phyloP scores from a whole-genome alignment of 2,329 filamentous ascomycete species.

The Colletotrichum sojae region DNA sequence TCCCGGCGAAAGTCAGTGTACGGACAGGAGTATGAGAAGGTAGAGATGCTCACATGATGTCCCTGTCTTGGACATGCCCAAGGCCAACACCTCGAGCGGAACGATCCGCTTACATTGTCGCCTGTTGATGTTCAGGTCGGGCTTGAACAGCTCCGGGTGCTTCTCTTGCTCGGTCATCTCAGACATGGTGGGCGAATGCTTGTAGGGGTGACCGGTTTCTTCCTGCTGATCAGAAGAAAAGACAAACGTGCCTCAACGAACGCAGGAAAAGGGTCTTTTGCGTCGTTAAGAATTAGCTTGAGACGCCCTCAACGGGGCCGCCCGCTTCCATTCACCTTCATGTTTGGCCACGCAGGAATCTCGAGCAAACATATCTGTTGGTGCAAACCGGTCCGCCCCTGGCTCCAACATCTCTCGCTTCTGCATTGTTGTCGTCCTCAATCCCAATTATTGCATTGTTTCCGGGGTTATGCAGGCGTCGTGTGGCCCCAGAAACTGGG shows the following conservation, averaged over 20 bases:
- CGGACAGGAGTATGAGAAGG: conserved; percentile 44
- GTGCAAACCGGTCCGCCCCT: background rate
- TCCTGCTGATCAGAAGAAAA: no score
- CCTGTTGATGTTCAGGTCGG: conserved; percentile 39
- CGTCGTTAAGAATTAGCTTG: background rate
- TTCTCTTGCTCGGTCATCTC: conserved; percentile 42
- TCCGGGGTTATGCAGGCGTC: background rate
- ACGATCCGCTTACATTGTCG: conserved; percentile 38
- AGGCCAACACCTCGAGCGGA: conserved; percentile 39
- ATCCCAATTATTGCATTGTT: background rate
- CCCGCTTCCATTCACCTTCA: no score
- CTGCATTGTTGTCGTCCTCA: background rate
- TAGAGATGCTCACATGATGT: conserved; percentile 41
- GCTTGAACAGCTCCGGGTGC: conserved; percentile 42
- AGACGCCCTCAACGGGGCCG: no score
- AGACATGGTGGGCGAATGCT: background rate
- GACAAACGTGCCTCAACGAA: no score
- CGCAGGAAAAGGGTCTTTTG: no score
- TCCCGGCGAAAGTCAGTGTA: background rate
- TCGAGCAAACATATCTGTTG: no score
- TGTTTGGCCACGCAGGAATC: no score
- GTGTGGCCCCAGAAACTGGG: background rate
- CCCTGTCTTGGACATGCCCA: conserved; percentile 41
- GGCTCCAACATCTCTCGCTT: background rate
- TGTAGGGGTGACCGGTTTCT: background rate